phyloP scores from a whole-genome alignment of 768 basidiomycete species.

The Russula griseocarnosa region DNA sequence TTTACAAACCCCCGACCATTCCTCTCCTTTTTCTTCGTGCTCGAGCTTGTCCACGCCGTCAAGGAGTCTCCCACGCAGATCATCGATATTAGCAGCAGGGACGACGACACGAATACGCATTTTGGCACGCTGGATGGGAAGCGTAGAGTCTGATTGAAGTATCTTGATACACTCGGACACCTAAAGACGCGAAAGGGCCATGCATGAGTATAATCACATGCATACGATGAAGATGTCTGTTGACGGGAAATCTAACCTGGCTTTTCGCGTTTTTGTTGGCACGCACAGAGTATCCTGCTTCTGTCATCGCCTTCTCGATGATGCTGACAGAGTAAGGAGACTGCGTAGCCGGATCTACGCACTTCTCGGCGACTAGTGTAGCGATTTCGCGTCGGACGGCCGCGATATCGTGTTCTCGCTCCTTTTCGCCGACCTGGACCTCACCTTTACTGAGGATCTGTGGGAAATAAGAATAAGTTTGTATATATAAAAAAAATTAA shows the following conservation, averaged over 20 bases:
- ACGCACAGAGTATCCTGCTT: conserved; percentile 90
- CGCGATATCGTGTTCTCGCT: conserved; percentile 81
- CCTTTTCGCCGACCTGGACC: conserved; percentile 94
- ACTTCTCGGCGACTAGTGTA: conserved; percentile 91
- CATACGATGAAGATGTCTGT: not conserved
- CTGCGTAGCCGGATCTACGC: conserved; percentile 88
- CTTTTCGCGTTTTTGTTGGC: conserved; percentile 88
- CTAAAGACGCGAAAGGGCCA: conserved; percentile 37
- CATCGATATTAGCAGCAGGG: conserved; percentile 59
- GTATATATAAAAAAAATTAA: not conserved
- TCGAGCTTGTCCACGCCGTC: conserved; percentile 81
- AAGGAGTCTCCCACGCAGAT: conserved; percentile 64
- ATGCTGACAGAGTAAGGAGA: conserved; percentile 89
- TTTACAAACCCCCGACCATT: conserved; percentile 81
- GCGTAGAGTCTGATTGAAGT: conserved; percentile 74
- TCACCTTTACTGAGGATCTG: conserved; percentile 96
- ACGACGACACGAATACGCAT: conserved; percentile 88
- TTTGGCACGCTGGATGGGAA: conserved; percentile 88
- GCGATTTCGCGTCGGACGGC: conserved; percentile 86
- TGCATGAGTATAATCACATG: not conserved
- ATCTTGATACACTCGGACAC: conserved; percentile 85
- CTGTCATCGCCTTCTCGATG: conserved; percentile 97
- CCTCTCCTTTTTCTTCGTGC: conserved; percentile 67
- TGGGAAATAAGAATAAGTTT: not conserved
- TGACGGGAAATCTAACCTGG: conserved; percentile 60